These are phyloP conservation scores for Pleomassaria siparia DNA, from an alignment of 2,329 filamentous ascomycete genomes.

Conservation along the genomic window DNA sequence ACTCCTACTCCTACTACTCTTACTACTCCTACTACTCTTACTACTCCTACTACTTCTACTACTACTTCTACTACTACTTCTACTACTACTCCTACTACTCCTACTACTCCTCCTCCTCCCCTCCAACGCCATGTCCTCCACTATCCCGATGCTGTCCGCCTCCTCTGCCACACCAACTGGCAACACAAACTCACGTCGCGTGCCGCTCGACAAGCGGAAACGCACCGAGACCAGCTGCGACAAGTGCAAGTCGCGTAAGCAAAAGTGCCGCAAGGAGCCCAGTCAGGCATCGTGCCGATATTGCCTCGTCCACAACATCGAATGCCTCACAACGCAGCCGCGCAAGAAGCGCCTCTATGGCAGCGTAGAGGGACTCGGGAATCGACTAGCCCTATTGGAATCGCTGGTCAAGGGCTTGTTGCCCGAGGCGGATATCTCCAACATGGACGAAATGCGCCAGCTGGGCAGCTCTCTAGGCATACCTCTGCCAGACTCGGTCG, in stretches of 20 bases:
- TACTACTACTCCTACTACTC: too few relatives aligned
- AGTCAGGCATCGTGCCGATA: conserved; percentile 46
- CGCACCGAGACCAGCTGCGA: conserved; percentile 50
- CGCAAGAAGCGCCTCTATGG: conserved; percentile 50
- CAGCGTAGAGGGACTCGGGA: conserved; percentile 46
- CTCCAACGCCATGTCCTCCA: not conserved
- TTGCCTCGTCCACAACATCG: conserved; percentile 45
- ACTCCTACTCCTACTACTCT: too few relatives aligned
- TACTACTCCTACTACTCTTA: too few relatives aligned
- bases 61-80: too few relatives aligned
- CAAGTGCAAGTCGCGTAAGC: conserved; percentile 51
- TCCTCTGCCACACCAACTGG: conserved; percentile 2
- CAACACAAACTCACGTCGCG: conserved; percentile 36
- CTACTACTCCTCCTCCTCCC: not conserved
- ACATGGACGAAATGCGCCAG: conserved; percentile 44
- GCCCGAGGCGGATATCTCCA: conserved; percentile 47
- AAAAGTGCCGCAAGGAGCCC: conserved; percentile 47
- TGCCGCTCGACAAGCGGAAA: conserved; percentile 49
- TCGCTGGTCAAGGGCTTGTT: conserved; percentile 49
- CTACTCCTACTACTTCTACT: too few relatives aligned
- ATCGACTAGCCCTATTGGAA: conserved; percentile 46
- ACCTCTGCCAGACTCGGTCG: conserved; percentile 33
- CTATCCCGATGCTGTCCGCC: not conserved
- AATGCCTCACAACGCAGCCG: conserved; percentile 48
- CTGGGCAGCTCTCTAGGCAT: conserved; percentile 45